Evolutionary conservation across 2,329 filamentous ascomycete species (phyloP), one percentile per base, ranked within the genome.

Genomic region (Ophiognomonia clavigignenti-juglandacearum): DNA sequence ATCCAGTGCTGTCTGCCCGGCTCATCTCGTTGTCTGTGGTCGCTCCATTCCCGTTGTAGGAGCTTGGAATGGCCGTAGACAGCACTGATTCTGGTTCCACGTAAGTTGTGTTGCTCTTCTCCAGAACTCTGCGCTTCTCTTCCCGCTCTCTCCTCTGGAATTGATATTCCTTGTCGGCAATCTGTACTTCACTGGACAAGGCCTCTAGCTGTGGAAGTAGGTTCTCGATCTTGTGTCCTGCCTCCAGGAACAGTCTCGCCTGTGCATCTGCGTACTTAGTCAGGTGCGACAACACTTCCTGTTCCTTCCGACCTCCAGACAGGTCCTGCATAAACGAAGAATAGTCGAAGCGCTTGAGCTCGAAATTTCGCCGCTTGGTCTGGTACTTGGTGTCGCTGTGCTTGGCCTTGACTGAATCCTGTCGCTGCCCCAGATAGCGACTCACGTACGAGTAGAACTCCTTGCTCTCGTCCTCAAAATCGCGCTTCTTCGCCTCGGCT

Each of bases 251-350:
- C 50, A 80, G 84, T 58, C 81, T 85, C 14, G 93, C 88, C 62
- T 98, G 93, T 3, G 85, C 82, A 62, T 95, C 90, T 9, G 95
- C 95, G 63, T 91, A 98, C 62, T 86, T 92, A 2, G 93, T 98
- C 26, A 98, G 75, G 61, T 96, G 88, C 1, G 92, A 97, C 24
- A 98, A 69, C 4, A 98, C 88, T 64, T 98, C 93, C 61, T 97
- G 93, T 59, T 98, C 93, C 64, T 97, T 98, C 53, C 93, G 85
- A n/a, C 93, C 93, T 24, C 93, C 93, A 54, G 97, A 93, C n/a
- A 98, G 75, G 70, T 98, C 93, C 60, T 97, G 92, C 88, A 98
- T 95, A 62, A 97, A 98, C 13, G 89, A 96, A 3, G 92, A 97
- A 64, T 98, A 98, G 66, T 98, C 95, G 60, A 98, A 98, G 9